These are phyloP conservation scores for Gossypium sturtianum DNA, from an alignment of 345 rosid species.

Conservation along the genomic window DNA sequence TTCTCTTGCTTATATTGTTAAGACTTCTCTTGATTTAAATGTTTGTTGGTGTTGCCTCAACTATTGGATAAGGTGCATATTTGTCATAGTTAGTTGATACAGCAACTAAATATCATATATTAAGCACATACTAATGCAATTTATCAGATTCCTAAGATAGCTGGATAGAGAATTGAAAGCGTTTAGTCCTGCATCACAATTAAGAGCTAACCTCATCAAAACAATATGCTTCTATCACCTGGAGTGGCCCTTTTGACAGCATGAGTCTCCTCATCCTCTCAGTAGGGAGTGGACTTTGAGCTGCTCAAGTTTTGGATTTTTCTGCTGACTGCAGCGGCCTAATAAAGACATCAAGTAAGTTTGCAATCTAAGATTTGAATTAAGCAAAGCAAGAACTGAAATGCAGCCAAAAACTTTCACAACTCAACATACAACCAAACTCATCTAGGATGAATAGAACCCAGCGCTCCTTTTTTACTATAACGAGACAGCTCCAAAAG, in stretches of 20 bases:
- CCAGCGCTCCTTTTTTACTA: background rate
- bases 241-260: background rate
- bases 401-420: background rate
- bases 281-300: background rate
- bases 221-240: background rate
- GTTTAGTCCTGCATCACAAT: background rate
- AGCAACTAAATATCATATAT: background rate
- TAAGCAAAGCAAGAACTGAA: background rate
- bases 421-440: background rate
- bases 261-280: background rate
- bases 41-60: background rate
- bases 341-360: background rate
- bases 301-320: background rate
- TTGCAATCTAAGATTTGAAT: background rate
- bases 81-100: background rate
- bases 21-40: background rate
- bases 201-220: background rate
- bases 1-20: background rate
- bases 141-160: background rate
- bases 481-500: background rate
- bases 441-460: background rate
- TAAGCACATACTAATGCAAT: background rate
- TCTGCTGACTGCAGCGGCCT: background rate
- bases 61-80: background rate
- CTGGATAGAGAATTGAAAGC: background rate